phyloP scores from a whole-genome alignment of 257 asterid species.

The Penstemon davidsonii region DNA sequence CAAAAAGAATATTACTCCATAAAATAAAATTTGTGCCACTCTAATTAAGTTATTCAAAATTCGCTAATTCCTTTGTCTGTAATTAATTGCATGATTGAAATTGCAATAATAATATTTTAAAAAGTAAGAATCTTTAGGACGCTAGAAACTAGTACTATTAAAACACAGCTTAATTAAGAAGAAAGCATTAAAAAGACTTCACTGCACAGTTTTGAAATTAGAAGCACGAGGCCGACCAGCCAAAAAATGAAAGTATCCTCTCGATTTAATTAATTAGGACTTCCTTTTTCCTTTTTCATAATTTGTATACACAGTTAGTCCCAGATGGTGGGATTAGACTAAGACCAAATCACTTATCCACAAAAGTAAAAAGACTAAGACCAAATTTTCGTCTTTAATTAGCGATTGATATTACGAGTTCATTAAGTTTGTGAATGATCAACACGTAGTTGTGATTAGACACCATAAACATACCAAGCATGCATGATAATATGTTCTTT shows the following conservation, averaged over 20 bases:
- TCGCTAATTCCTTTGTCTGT: too few species aligned
- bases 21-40: too few species aligned
- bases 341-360: not conserved
- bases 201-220: constrained; percentile 31
- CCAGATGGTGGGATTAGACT: constrained; percentile 39
- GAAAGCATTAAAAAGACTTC: constrained; percentile 15
- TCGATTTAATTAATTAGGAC: not conserved
- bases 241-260: constrained; percentile 23
- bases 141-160: constrained; percentile 12
- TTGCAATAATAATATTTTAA: not conserved
- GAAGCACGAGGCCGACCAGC: constrained; percentile 47
- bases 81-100: too few species aligned
- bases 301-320: constrained; percentile 19
- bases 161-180: constrained; percentile 1
- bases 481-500: constrained; percentile 21
- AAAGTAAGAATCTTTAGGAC: constrained; percentile 7
- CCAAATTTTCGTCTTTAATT: constrained; percentile 1
- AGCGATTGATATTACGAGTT: not conserved
- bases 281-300: not conserved
- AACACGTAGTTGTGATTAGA: constrained; percentile 29
- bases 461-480: constrained; percentile 23
- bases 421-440: not conserved
- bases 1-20: not conserved
- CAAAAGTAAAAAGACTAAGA: not conserved
- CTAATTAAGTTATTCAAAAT: too few species aligned